These are phyloP conservation scores for Boehmeria nivea DNA, from an alignment of 306 rosid genomes.

Conservation along the genomic window DNA sequence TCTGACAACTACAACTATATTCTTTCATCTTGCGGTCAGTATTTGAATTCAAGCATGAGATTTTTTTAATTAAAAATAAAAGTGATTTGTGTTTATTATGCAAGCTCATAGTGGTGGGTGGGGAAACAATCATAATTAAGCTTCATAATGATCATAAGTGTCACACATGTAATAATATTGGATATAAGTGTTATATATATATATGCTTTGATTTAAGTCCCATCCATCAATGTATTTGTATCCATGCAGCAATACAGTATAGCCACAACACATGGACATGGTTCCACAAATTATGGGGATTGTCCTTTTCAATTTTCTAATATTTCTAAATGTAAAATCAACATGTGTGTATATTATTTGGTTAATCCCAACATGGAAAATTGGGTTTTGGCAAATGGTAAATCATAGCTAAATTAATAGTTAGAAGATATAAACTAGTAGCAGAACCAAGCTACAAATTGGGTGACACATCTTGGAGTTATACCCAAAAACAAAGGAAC, in stretches of 20 bases:
- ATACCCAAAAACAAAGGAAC: not conserved
- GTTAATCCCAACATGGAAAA: no score
- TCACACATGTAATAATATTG: not conserved
- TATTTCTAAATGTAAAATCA: no score
- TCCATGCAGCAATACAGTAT: not conserved
- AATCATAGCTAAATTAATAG: not conserved
- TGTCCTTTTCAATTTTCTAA: not conserved
- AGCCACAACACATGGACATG: not conserved
- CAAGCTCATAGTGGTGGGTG: conserved; percentile 11
- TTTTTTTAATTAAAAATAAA: not conserved
- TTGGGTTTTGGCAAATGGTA: no score
- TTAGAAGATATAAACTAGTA: not conserved
- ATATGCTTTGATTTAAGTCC: conserved; percentile 7
- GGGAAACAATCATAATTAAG: conserved; percentile 5
- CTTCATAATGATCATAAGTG: conserved; percentile 4
- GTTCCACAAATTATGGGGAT: conserved; percentile 6
- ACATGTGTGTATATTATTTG: no score
- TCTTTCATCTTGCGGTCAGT: conserved; percentile 3
- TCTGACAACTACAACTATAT: conserved; percentile 1
- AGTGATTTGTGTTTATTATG: conserved; percentile 1
- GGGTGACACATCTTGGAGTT: not conserved
- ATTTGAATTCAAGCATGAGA: conserved; percentile 2
- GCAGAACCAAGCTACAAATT: not conserved
- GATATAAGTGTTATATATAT: not conserved
- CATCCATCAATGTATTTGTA: not conserved